These are phyloP conservation scores for Erodium texanum DNA, from an alignment of 441 rosid species.

Conservation along the genomic window DNA sequence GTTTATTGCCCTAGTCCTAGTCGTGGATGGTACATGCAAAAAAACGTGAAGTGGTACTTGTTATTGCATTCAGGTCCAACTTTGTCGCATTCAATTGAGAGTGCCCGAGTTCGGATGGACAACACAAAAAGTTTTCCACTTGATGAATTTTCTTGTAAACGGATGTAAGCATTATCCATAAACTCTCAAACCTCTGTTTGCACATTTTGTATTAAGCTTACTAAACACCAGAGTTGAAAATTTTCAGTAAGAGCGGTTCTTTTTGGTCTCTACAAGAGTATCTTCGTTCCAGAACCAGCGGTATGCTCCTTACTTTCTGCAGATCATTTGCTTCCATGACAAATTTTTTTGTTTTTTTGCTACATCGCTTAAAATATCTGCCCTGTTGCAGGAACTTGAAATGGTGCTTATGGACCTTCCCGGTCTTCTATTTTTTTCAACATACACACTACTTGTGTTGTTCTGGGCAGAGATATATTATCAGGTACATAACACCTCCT, in stretches of 20 bases:
- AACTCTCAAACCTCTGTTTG: neutral
- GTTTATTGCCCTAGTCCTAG: neutral
- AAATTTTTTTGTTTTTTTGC: neutral
- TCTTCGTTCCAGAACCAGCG: slow-evolving; percentile 38
- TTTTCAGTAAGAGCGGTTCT: slow-evolving; percentile 44
- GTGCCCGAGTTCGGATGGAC: slow-evolving; percentile 84
- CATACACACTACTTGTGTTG: neutral
- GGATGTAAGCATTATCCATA: slow-evolving; percentile 36
- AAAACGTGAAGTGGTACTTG: neutral
- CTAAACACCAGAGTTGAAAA: slow-evolving; percentile 11
- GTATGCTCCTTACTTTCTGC: too few species aligned
- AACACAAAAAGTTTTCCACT: slow-evolving; percentile 72
- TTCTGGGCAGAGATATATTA: slow-evolving; percentile 33
- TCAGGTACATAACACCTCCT: slow-evolving; percentile 30
- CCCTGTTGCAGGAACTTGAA: slow-evolving; percentile 33
- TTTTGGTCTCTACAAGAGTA: slow-evolving; percentile 41
- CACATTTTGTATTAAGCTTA: slow-evolving; percentile 2
- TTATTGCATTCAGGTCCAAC: slow-evolving; percentile 38
- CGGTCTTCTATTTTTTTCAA: slow-evolving; percentile 22
- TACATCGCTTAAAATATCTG: neutral
- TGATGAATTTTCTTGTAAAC: slow-evolving; percentile 70
- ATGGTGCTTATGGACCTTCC: slow-evolving; percentile 48
- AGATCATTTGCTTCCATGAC: too few species aligned
- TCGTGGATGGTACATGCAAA: neutral
- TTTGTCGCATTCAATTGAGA: slow-evolving; percentile 58